Conservation (phyloP, 305 asterid genomes). For the Vinca major region DNA sequence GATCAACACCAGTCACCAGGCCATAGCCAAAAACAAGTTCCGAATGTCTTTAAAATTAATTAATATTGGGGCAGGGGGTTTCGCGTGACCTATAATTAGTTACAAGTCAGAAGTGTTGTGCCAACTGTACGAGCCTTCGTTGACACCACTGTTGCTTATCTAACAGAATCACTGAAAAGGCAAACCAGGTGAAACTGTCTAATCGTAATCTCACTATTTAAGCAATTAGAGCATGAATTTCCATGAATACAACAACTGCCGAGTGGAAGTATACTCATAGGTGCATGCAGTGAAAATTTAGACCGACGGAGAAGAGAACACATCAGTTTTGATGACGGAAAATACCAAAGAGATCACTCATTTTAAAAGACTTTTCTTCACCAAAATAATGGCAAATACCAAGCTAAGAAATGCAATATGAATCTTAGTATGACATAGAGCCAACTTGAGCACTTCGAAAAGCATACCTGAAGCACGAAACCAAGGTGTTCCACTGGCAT, state of each 20-base stretch:
- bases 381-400: neutral
- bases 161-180: neutral
- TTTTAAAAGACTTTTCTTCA: neutral
- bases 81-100: too few species aligned
- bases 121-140: too few species aligned
- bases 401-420: neutral
- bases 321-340: neutral
- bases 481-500: conserved; percentile 97
- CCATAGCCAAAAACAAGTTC: too few species aligned
- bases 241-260: neutral
- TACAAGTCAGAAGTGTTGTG: too few species aligned
- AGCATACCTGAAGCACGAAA: conserved; percentile 71
- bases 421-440: neutral
- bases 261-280: neutral
- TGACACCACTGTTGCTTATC: neutral
- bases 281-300: neutral
- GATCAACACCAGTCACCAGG: too few species aligned
- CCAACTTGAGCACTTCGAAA: neutral
- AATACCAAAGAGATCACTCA: neutral
- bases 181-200: neutral
- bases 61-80: too few species aligned
- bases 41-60: too few species aligned
- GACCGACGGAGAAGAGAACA: neutral
- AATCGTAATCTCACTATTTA: neutral
- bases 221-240: neutral